These are phyloP conservation scores for Ilyonectria sp. DNA, from an alignment of 2,329 filamentous ascomycete species.

Conservation along the genomic window DNA sequence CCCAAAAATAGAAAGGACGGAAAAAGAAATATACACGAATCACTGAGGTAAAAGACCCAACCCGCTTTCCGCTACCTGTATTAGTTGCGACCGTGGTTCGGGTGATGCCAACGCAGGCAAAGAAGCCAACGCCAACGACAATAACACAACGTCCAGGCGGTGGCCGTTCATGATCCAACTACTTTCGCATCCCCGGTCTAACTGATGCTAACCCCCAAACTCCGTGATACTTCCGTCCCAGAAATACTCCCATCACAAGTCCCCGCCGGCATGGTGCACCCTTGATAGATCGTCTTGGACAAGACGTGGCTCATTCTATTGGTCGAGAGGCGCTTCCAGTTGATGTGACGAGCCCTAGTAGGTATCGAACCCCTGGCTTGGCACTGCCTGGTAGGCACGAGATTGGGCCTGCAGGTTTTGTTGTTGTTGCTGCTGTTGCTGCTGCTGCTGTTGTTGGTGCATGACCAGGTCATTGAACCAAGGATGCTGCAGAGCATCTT, in stretches of 20 bases:
- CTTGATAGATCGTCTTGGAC: background rate
- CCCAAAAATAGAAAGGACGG: slow-evolving; percentile 27
- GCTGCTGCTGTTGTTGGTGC: slow-evolving; percentile 65
- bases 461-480: slow-evolving; percentile 88
- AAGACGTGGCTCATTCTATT: slow-evolving; percentile 6
- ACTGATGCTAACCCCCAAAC: slow-evolving; percentile 42
- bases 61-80: slow-evolving; percentile 32
- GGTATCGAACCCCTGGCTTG: slow-evolving; percentile 56
- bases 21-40: slow-evolving; percentile 9
- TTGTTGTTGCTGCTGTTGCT: slow-evolving; percentile 49
- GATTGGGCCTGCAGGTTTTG: slow-evolving; percentile 60
- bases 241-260: slow-evolving; percentile 14
- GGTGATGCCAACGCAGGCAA: slow-evolving; percentile 22
- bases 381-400: slow-evolving; percentile 57
- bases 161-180: slow-evolving; percentile 36
- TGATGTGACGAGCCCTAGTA: slow-evolving; percentile 47
- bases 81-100: slow-evolving; percentile 29
- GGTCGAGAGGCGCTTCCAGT: background rate
- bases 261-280: slow-evolving; percentile 17
- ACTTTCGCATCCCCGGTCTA: slow-evolving; percentile 40
- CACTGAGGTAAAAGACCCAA: slow-evolving; percentile 32
- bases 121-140: slow-evolving; percentile 25
- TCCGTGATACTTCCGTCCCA: slow-evolving; percentile 39
- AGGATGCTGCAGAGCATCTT: slow-evolving; percentile 88
- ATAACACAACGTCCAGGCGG: slow-evolving; percentile 9